Evolutionary conservation across 2,329 filamentous ascomycete species (phyloP), one percentile per base, ranked within the genome.

Genomic region (Colletotrichum agaves): DNA sequence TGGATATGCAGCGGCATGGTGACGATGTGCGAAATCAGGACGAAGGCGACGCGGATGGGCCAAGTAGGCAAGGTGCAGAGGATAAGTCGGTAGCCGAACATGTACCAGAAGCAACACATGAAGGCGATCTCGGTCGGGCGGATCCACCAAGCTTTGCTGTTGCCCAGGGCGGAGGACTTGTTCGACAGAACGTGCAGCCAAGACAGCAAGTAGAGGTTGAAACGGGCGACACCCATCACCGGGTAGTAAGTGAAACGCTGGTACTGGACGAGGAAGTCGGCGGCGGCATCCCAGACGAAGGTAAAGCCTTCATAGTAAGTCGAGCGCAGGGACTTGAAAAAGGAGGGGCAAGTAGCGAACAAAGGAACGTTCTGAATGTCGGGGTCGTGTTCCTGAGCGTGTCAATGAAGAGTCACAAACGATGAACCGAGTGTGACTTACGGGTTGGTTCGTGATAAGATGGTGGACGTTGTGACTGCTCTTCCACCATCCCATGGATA

Each of bases 171-270:
- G 0, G 86, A 84, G 0, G 85, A 87, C 74, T 82, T 81, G 41
- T 80, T 80, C 5, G 84, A 84, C 33, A 91, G 77, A 10, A 92
- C 84, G 74, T 91, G 89, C 15, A 85, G 78, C 88, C 88, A 91
- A 4, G 88, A 90, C 11, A 92, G 83, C 17, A 88, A 78, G 77
- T 92, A 92, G 2, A 93, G 84, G 75, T 92, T 92, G 85, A 93
- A 92, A 68, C 90, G 89, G 3, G 89, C 90, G 61, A 92, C 81
- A 67, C 81, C 82, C 81, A 93, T 87, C 73, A 91, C 77, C 1
- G 89, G 87, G 75, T 92, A 92, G 80, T 92, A 93, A 0, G 88
- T 87, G 78, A 87, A 91, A 60, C 86, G 80, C 75, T 93, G 90
- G 74, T 84, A 87, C 7, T 82, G 83, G 5, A 92, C 80, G 61